Evolutionary conservation across 805 yeast genomes (phyloP).

Genomic region (Danielia reshetovae): DNA sequence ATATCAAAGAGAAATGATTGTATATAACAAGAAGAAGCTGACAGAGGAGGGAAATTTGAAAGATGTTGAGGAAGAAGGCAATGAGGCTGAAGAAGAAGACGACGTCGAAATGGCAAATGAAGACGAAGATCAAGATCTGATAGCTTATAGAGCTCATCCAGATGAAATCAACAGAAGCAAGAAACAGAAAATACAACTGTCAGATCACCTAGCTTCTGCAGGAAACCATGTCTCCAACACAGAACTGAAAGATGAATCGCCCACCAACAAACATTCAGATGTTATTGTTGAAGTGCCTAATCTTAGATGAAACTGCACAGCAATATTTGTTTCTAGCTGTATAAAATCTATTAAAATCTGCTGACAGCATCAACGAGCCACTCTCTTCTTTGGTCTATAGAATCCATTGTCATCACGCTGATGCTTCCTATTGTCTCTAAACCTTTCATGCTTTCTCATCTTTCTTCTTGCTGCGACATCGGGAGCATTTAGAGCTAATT

Average conservation of each 20-base stretch:
- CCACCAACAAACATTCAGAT: too few species aligned
- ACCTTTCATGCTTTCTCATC: conserved; percentile 68
- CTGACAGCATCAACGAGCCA: conserved; percentile 11
- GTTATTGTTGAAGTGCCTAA: too few species aligned
- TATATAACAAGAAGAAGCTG: conserved; percentile 29
- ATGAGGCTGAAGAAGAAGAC: not conserved
- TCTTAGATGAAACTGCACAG: too few species aligned
- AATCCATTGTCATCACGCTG: conserved; percentile 74
- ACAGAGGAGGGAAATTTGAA: not conserved
- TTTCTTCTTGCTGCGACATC: conserved; percentile 77
- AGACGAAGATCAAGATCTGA: too few species aligned
- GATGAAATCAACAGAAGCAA: too few species aligned
- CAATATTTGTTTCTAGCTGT: too few species aligned
- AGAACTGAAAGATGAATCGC: too few species aligned
- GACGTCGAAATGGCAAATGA: not conserved
- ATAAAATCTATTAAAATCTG: too few species aligned
- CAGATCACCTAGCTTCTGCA: too few species aligned
- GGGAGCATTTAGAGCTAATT: conserved; percentile 73
- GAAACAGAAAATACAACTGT: too few species aligned
- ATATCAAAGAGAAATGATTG: conserved; percentile 69
- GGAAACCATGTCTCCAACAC: too few species aligned
- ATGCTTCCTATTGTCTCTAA: conserved; percentile 72
- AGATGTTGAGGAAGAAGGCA: not conserved
- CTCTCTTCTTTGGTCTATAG: conserved; percentile 60
- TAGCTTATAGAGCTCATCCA: too few species aligned